phyloP scores from a whole-genome alignment of 2,329 filamentous ascomycete genomes.

The Epichloe gansuensis region DNA sequence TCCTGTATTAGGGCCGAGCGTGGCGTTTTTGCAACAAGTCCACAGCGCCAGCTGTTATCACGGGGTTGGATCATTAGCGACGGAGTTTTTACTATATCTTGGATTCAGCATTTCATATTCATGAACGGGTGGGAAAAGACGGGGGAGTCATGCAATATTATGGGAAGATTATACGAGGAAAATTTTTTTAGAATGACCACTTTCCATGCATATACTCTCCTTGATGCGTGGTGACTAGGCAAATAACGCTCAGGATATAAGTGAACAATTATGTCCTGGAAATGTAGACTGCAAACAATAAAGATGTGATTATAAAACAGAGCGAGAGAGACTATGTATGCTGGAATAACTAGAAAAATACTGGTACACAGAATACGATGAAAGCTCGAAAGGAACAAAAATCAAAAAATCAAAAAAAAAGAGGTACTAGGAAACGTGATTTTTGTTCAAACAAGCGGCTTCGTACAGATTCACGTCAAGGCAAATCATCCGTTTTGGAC shows the following conservation, averaged over 20 bases:
- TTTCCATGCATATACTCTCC: neutral
- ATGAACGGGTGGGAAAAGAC: neutral
- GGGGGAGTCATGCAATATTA: neutral
- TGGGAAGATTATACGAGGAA: neutral
- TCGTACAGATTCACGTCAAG: slow-evolving; percentile 10
- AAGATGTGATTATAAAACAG: too few relatives aligned
- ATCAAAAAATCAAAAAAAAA: neutral
- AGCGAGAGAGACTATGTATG: neutral
- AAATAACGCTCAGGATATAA: neutral
- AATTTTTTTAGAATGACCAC: neutral
- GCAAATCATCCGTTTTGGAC: slow-evolving; percentile 21
- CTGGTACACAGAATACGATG: neutral
- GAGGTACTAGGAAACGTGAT: neutral
- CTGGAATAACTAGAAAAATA: neutral
- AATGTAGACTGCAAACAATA: too few relatives aligned
- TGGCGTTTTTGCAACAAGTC: neutral
- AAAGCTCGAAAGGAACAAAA: neutral
- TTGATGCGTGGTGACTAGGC: neutral
- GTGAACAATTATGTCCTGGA: neutral
- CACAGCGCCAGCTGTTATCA: neutral
- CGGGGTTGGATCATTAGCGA: slow-evolving; percentile 22
- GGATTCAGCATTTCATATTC: neutral
- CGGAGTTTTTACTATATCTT: slow-evolving; percentile 19
- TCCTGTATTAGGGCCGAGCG: neutral
- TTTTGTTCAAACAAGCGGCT: neutral